phyloP scores from a whole-genome alignment of 31 red algal species.

The Porphyra umbilicalis region DNA sequence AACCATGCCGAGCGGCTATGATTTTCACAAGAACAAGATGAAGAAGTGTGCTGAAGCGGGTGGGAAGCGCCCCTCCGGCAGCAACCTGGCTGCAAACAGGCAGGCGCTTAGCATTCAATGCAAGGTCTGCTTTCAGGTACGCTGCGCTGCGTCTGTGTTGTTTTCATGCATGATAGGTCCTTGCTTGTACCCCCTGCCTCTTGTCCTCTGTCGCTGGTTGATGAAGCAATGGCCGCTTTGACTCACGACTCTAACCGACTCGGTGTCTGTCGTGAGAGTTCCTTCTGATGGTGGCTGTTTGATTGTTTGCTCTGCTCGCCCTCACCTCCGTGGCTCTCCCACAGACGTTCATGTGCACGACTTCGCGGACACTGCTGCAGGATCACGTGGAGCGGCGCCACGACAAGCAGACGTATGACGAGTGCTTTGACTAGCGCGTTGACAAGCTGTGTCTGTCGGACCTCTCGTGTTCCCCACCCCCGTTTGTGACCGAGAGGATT shows the following conservation, averaged over 20 bases:
- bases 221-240: neutral
- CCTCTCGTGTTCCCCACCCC: too few species aligned
- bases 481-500: too few species aligned
- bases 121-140: neutral
- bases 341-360: neutral
- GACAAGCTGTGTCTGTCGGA: too few species aligned
- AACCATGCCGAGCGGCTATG: neutral
- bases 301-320: neutral
- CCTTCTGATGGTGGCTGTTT: neutral
- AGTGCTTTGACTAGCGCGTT: neutral
- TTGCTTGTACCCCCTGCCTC: too few species aligned
- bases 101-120: neutral
- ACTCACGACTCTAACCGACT: neutral
- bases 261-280: neutral
- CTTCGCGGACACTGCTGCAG: neutral
- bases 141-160: neutral
- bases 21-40: neutral
- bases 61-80: neutral
- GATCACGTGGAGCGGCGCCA: neutral
- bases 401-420: neutral
- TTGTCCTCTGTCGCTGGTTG: neutral
- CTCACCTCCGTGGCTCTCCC: neutral
- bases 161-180: neutral
- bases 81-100: neutral
- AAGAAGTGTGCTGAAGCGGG: neutral